A percentile compares a stretch with the other conserved stretches of the same genome.
Conservation (phyloP, 2,329 filamentous ascomycete genomes). For the Sclerotiophoma versabilis region DNA sequence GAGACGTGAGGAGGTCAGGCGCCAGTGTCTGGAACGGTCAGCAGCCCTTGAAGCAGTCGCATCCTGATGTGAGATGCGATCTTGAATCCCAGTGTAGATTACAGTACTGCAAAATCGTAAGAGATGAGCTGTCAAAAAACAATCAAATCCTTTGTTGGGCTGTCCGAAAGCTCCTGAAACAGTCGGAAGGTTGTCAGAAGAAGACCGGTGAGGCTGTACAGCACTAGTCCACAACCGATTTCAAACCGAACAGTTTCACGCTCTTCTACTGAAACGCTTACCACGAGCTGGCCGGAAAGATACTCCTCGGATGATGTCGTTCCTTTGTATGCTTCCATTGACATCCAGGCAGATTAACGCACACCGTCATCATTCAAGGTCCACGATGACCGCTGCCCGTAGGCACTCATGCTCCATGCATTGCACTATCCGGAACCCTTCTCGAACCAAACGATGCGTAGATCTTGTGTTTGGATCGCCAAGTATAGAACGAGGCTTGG, state of each 20-base stretch:
- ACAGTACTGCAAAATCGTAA: constrained; percentile 7
- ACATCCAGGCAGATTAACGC: neutral
- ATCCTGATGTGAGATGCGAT: neutral
- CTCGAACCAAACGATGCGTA: neutral
- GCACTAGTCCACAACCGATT: constrained; percentile 28
- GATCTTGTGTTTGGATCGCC: constrained; percentile 34
- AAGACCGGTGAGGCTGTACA: constrained; percentile 12
- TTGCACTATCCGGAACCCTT: neutral
- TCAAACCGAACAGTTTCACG: constrained; percentile 39
- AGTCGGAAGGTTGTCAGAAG: constrained; percentile 15
- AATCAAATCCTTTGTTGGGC: neutral
- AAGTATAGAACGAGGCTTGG: constrained; percentile 30
- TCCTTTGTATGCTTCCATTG: neutral
- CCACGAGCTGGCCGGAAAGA: constrained; percentile 2
- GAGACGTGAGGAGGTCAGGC: neutral
- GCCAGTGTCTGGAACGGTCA: neutral
- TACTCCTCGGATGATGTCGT: neutral
- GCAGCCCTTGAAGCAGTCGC: constrained; percentile 4
- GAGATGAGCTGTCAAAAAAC: constrained; percentile 1
- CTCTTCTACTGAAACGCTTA: constrained; percentile 19
- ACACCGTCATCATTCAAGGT: neutral
- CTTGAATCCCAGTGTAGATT: constrained; percentile 1
- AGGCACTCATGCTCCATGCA: neutral
- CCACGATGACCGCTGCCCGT: neutral
- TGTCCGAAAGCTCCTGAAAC: constrained; percentile 22